Percentiles rank a stretch among this genome's conserved stretches.
These are phyloP conservation scores for Thielaviopsis ethacetica DNA, from an alignment of 2,329 filamentous ascomycete species.

Conservation along the genomic window DNA sequence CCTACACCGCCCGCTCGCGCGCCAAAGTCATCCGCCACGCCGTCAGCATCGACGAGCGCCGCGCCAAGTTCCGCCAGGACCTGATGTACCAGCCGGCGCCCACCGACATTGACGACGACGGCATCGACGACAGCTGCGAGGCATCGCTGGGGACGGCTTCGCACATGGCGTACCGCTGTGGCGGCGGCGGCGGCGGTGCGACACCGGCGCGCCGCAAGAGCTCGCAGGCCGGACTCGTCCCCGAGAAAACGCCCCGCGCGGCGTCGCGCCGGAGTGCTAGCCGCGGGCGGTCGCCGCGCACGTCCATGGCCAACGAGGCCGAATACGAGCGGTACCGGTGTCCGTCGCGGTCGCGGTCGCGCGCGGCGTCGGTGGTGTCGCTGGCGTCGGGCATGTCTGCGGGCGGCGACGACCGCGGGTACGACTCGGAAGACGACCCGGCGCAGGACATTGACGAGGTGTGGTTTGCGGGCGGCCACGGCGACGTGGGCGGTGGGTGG, in stretches of 20 bases:
- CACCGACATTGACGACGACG: background rate
- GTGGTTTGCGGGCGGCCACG: constrained; percentile 67
- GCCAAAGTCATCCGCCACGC: constrained; percentile 50
- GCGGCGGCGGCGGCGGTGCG: no score
- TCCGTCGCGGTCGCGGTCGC: constrained; percentile 20
- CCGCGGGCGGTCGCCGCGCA: background rate
- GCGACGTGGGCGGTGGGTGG: constrained; percentile 67
- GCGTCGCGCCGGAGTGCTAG: no score
- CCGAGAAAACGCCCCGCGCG: no score
- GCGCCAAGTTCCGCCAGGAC: constrained; percentile 57
- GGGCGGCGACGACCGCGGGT: constrained; percentile 15
- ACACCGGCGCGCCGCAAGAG: no score
- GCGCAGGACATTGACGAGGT: constrained; percentile 64
- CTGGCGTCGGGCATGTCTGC: background rate
- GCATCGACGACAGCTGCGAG: no score
- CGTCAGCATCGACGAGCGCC: constrained; percentile 53
- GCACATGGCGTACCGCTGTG: no score
- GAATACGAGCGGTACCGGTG: constrained; percentile 15
- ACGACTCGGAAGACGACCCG: constrained; percentile 29
- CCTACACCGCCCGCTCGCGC: constrained; percentile 43
- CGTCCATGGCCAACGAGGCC: constrained; percentile 5
- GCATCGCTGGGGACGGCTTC: no score
- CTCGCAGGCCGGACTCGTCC: no score
- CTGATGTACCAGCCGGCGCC: constrained; percentile 37
- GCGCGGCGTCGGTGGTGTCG: background rate